Conservation (phyloP, 2,329 filamentous ascomycete species). For the Monilinia vaccinii-corymbosi region DNA sequence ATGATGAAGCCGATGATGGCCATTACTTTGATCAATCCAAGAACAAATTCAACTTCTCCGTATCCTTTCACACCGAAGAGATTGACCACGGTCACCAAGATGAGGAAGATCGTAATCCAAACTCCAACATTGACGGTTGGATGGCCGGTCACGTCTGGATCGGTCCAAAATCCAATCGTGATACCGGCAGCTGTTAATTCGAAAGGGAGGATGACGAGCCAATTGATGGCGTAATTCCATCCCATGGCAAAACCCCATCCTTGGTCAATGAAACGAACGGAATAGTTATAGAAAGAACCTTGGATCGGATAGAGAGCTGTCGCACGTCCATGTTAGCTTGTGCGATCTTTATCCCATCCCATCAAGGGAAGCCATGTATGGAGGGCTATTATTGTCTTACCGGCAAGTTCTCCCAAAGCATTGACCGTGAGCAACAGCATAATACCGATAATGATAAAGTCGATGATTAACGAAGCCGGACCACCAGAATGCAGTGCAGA, state of each 20-base stretch:
- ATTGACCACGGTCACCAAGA: slow-evolving; percentile 73
- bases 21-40: slow-evolving; percentile 75
- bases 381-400: slow-evolving; percentile 36
- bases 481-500: slow-evolving; percentile 38
- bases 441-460: slow-evolving; percentile 67
- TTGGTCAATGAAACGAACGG: slow-evolving; percentile 87
- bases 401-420: slow-evolving; percentile 83
- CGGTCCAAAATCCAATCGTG: slow-evolving; percentile 74
- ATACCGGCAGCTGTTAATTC: slow-evolving; percentile 82
- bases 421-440: slow-evolving; percentile 59
- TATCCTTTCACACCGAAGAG: slow-evolving; percentile 82
- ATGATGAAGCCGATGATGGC: slow-evolving; percentile 84
- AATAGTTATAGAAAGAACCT: slow-evolving; percentile 86
- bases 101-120: slow-evolving; percentile 77
- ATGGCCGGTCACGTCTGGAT: slow-evolving; percentile 31
- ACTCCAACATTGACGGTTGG: slow-evolving; percentile 48
- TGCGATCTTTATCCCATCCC: neutral
- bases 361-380: neutral
- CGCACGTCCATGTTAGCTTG: neutral
- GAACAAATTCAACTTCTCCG: slow-evolving; percentile 85
- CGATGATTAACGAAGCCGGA: slow-evolving; percentile 67
- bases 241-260: slow-evolving; percentile 94
- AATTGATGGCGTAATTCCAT: slow-evolving; percentile 86
- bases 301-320: slow-evolving; percentile 71
- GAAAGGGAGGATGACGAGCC: slow-evolving; percentile 73